These are phyloP conservation scores for Trypanosoma congolense DNA, from an alignment of 208 protist species.

Conservation along the genomic window DNA sequence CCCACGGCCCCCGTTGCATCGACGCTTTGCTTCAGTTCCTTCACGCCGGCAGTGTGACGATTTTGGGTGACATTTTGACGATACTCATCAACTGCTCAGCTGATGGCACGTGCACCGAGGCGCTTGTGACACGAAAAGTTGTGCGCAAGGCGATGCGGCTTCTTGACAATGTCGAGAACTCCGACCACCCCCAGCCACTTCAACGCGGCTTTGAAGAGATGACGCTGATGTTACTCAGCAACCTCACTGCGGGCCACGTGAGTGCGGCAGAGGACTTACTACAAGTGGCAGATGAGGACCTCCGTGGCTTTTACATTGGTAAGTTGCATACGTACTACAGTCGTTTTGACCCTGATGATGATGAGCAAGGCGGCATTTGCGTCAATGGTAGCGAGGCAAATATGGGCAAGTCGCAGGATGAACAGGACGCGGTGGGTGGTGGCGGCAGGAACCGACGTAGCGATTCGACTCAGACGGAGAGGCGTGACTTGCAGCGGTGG, in stretches of 20 bases:
- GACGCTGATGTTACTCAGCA: slow-evolving; percentile 82
- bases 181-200: slow-evolving; percentile 26
- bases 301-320: slow-evolving; percentile 73
- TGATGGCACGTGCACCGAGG: slow-evolving; percentile 63
- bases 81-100: slow-evolving; percentile 79
- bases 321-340: slow-evolving; percentile 67
- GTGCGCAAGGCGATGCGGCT: slow-evolving; percentile 76
- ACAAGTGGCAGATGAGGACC: slow-evolving; percentile 73
- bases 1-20: slow-evolving; percentile 32
- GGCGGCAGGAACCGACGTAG: slow-evolving; percentile 4
- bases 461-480: slow-evolving; percentile 8
- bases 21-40: slow-evolving; percentile 61
- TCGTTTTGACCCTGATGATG: slow-evolving; percentile 17
- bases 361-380: slow-evolving; percentile 11
- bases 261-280: slow-evolving; percentile 68
- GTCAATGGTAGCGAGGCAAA: slow-evolving; percentile 5
- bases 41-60: slow-evolving; percentile 30
- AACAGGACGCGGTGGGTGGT: slow-evolving; percentile 17
- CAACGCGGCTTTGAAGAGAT: slow-evolving; percentile 62
- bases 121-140: slow-evolving; percentile 54
- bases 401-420: slow-evolving; percentile 13
- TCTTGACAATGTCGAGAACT: slow-evolving; percentile 58
- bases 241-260: slow-evolving; percentile 73
- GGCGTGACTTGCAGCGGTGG: slow-evolving; percentile 63
- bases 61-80: slow-evolving; percentile 75